These are phyloP conservation scores for Gossypium ekmanianum DNA, from an alignment of 345 rosid genomes.

Conservation along the genomic window DNA sequence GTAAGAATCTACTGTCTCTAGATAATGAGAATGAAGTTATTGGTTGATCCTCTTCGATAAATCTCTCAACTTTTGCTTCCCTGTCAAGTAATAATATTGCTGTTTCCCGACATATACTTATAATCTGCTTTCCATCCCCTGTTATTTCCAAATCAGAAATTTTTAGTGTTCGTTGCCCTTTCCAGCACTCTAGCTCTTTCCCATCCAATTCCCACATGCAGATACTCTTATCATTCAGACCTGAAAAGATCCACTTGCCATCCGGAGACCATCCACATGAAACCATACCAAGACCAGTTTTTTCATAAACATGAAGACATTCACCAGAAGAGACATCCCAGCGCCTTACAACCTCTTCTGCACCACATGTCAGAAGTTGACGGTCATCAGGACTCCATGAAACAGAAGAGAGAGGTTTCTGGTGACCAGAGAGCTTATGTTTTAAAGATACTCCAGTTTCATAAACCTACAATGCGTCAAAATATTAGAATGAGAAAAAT, in stretches of 20 bases:
- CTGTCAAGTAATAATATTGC: constrained; percentile 46
- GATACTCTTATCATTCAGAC: constrained; percentile 50
- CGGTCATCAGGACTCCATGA: constrained; percentile 65
- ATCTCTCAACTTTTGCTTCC: constrained; percentile 42
- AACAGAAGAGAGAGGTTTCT: constrained; percentile 44
- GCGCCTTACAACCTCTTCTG: constrained; percentile 47
- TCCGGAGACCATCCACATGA: constrained; percentile 71
- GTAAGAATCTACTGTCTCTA: constrained; percentile 45
- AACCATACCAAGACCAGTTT: constrained; percentile 44
- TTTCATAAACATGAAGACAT: constrained; percentile 53
- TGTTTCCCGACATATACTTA: constrained; percentile 46
- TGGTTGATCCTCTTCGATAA: constrained; percentile 46
- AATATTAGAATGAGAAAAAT: neutral
- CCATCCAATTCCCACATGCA: constrained; percentile 59
- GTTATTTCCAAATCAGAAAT: constrained; percentile 59
- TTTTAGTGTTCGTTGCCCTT: constrained; percentile 44
- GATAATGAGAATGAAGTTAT: constrained; percentile 64
- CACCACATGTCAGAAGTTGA: constrained; percentile 60
- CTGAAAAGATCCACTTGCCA: constrained; percentile 44
- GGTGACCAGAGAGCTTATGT: constrained; percentile 52
- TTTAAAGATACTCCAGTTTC: constrained; percentile 38
- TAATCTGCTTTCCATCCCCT: constrained; percentile 46
- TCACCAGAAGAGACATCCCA: constrained; percentile 67
- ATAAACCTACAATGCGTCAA: constrained; percentile 39
- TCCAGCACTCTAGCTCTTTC: constrained; percentile 50